Percentiles rank a stretch among this genome's conserved stretches.
Conservation (phyloP, 2,329 filamentous ascomycete genomes). For the Fusarium subglutinans region DNA sequence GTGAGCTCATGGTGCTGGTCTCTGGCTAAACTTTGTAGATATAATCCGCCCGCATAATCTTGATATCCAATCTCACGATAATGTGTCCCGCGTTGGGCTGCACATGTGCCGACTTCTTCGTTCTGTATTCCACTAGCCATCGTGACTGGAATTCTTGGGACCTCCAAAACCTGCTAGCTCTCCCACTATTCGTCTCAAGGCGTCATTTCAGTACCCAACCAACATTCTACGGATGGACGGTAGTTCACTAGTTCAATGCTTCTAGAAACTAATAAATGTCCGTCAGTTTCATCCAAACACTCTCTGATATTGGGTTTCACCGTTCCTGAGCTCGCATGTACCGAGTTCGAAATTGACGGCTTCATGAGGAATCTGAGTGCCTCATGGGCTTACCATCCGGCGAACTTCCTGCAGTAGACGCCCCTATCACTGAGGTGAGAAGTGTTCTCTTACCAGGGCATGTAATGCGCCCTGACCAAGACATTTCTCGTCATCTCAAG, state of each 20-base stretch:
- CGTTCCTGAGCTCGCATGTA: not conserved
- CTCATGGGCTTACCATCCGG: not conserved
- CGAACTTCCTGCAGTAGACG: not conserved
- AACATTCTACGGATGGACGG: not conserved
- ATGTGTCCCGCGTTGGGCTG: not conserved
- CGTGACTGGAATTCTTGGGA: conserved; percentile 13
- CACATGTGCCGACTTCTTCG: not conserved
- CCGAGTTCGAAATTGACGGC: not conserved
- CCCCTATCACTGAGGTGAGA: not conserved
- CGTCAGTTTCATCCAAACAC: conserved; percentile 8
- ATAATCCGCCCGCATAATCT: too few relatives aligned
- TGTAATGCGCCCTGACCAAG: not conserved
- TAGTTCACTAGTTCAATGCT: not conserved
- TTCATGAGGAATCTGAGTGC: not conserved
- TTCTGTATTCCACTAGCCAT: not conserved
- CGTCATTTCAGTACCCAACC: not conserved
- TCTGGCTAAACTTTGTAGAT: not conserved
- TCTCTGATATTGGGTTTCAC: not conserved
- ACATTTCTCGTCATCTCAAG: not conserved
- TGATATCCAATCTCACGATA: not conserved
- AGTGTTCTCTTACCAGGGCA: not conserved
- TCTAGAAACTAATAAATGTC: not conserved
- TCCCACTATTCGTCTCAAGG: not conserved
- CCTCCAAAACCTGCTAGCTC: not conserved
- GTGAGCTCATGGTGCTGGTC: not conserved